Base-by-base conservation (phyloP, 345 rosid species). In the Stellera chamaejasme region DNA sequence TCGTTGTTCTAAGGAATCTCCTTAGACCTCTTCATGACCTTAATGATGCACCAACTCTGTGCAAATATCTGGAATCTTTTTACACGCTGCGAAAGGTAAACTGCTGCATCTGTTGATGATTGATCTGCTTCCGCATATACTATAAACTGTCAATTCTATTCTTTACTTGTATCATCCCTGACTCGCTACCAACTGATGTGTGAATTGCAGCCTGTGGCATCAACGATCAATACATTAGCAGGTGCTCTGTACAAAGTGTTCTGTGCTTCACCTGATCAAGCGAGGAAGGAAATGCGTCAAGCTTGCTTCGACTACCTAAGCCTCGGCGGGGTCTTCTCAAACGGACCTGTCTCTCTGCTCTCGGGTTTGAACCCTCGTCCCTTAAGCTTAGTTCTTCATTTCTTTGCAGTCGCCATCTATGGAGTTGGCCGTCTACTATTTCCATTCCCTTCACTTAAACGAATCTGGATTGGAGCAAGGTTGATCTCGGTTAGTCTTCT, bases 81-180 rank as follows among this genome's bases (percentile, higher is more conserved):
- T 77, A 77, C 66, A 77, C 78, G 27, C 55, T 77, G 44, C 73
- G 81, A 26, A 73, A 77, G 81, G 81, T 73, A 76, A 69, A 51
- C 28, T 39, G 47, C 39, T 19, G 32, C 45, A 36, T 45, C 28
- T 45, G 36, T 9, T 15, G 12, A 28, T 44, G 43, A 11, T 39
- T 42, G 14, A 27, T 10, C 27, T 8, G 0, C 47, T 58, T 19
- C 10, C 3, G 36, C 39, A 43, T 12, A 2, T 47, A 12, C 8
- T 13, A 27, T 15, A n/a, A 10, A 14, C 41, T 45, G 13, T 27
- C 14, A 2, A 13, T 13, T 59, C 1, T 5, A 0, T 14, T 36
- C 45, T 14, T 41, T 4, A 39, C 23, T 39, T 15, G 6, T 11
- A 3, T 32, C 2, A 4, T 39, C 8, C 16, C 25, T 15, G 16